These are phyloP conservation scores for Fusarium equiseti DNA, from an alignment of 2,329 filamentous ascomycete genomes.

Conservation along the genomic window DNA sequence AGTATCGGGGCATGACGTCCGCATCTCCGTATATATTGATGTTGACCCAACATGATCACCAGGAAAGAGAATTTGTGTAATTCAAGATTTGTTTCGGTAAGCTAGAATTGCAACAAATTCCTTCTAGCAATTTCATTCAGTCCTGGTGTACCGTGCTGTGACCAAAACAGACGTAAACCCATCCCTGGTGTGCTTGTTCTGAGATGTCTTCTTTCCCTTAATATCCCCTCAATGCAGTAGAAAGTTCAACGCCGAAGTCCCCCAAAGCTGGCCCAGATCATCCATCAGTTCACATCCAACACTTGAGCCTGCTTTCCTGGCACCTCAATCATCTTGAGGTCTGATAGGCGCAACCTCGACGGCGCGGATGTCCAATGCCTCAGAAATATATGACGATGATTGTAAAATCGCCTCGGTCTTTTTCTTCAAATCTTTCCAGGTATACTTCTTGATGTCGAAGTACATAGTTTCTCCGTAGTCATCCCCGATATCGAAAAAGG, in stretches of 20 bases:
- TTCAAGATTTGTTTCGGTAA: not conserved
- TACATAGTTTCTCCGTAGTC: rapidly evolving
- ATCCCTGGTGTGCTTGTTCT: not conserved
- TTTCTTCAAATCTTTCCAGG: not conserved
- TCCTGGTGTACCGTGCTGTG: not conserved
- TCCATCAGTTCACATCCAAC: rapidly evolving
- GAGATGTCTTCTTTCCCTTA: not conserved
- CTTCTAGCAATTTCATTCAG: too few relatives aligned
- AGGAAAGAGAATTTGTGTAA: not conserved
- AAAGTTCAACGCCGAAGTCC: rapidly evolving
- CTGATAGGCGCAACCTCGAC: not conserved
- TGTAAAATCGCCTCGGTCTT: rapidly evolving
- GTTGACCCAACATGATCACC: not conserved
- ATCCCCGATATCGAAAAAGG: not conserved
- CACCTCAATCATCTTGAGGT: not conserved
- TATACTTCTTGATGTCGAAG: rapidly evolving
- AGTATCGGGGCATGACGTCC: constrained; percentile 27
- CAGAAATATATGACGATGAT: rapidly evolving
- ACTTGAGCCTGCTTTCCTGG: not conserved
- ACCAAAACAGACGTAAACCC: not conserved
- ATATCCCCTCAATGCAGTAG: not conserved
- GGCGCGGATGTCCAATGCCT: not conserved
- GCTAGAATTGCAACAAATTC: too few relatives aligned
- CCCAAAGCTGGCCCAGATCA: not conserved
- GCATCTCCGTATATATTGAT: constrained; percentile 10